A percentile compares a stretch with the other conserved stretches of the same genome.
These are phyloP conservation scores for Rhododendron griersonianum DNA, from an alignment of 148 eudicot species.

Conservation along the genomic window DNA sequence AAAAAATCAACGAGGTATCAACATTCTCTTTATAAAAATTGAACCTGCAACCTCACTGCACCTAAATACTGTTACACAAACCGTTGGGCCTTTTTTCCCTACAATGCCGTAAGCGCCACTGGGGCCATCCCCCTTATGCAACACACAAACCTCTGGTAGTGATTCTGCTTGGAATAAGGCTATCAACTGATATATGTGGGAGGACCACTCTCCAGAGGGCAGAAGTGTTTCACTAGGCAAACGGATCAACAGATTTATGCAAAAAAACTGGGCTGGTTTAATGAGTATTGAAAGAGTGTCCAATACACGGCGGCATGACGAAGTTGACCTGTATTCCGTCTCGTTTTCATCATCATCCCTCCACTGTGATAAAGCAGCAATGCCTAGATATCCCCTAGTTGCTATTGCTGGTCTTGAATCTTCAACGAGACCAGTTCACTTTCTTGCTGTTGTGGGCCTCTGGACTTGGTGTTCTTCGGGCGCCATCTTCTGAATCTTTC, in stretches of 20 bases:
- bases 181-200: background rate
- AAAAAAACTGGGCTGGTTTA: background rate
- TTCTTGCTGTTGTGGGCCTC: conserved; percentile 60
- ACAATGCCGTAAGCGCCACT: background rate
- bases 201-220: background rate
- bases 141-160: background rate
- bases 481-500: conserved; percentile 62
- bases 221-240: background rate
- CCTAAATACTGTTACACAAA: background rate
- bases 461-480: conserved; percentile 42
- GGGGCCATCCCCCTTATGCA: background rate
- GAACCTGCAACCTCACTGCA: background rate
- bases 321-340: conserved; percentile 1
- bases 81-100: background rate
- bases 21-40: background rate
- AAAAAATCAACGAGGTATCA: background rate
- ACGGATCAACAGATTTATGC: background rate
- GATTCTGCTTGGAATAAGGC: conserved; percentile 1
- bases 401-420: conserved; percentile 51
- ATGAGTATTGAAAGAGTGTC: background rate
- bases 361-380: background rate
- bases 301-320: background rate
- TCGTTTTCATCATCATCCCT: background rate
- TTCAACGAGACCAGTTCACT: conserved; percentile 66
- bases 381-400: conserved; percentile 10